Evolutionary conservation across 495 filamentous ascomycete genomes (phyloP).

Genomic region (Penicillium lagena): DNA sequence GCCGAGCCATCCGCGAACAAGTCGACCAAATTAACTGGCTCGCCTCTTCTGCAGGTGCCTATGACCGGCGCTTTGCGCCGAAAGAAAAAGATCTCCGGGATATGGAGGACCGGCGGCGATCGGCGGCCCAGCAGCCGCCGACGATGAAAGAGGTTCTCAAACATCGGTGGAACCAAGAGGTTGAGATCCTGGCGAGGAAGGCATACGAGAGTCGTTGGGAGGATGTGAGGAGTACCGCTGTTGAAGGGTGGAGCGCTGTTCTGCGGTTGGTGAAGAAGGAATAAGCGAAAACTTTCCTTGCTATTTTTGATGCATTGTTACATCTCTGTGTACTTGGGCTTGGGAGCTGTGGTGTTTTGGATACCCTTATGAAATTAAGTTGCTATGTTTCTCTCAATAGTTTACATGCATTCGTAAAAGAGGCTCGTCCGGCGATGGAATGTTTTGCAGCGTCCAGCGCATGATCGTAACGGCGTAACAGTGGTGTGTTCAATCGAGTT

Average conservation of each 20-base stretch:
- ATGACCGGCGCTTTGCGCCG: conserved; percentile 31
- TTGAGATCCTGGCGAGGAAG: conserved; percentile 61
- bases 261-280: conserved; percentile 29
- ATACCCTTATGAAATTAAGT: conserved; percentile 17
- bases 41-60: conserved; percentile 39
- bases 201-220: conserved; percentile 60
- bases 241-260: conserved; percentile 25
- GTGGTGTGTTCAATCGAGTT: too few relatives aligned
- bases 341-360: conserved; percentile 16
- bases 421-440: neutral
- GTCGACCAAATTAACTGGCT: conserved; percentile 53
- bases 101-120: too few relatives aligned
- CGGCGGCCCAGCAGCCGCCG: conserved; percentile 21
- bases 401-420: conserved; percentile 9
- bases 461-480: conserved; percentile 3
- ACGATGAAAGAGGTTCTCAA: conserved; percentile 61
- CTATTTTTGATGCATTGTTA: neutral
- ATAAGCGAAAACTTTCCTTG: conserved; percentile 8
- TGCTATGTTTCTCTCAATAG: conserved; percentile 1
- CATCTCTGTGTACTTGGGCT: neutral
- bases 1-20: conserved; percentile 64
- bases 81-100: conserved; percentile 3
- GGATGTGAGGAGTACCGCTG: conserved; percentile 45
- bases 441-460: conserved; percentile 15
- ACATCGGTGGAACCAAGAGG: conserved; percentile 73